Percentiles rank a stretch among this genome's conserved stretches.
These are phyloP conservation scores for Phytophthora ramorum DNA, from an alignment of 352 stramenopile species.

Conservation along the genomic window DNA sequence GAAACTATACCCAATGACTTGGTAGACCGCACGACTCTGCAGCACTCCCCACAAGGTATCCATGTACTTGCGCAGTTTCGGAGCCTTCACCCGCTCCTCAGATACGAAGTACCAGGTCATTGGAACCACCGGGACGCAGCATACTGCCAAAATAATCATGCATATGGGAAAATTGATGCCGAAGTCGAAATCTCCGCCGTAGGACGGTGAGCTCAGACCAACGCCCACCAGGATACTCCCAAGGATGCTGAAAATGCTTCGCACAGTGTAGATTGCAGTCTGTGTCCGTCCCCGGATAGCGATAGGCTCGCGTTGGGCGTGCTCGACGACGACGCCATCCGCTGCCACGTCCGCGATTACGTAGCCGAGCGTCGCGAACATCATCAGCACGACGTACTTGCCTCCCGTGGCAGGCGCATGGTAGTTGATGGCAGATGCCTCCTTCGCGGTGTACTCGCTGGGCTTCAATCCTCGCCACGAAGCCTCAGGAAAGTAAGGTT, in stretches of 20 bases:
- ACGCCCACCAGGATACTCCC: conserved; percentile 44
- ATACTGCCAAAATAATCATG: conserved; percentile 35
- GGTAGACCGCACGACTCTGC: conserved; percentile 45
- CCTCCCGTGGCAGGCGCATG: conserved; percentile 36
- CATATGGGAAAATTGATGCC: conserved; percentile 38
- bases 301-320: conserved; percentile 51
- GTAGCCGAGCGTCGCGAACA: conserved; percentile 59
- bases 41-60: conserved; percentile 30
- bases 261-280: conserved; percentile 49
- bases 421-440: conserved; percentile 42
- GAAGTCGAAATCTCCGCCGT: conserved; percentile 46
- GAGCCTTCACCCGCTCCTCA: conserved; percentile 26
- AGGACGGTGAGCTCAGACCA: conserved; percentile 40
- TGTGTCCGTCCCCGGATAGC: conserved; percentile 42
- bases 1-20: conserved; percentile 49
- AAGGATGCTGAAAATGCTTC: conserved; percentile 44
- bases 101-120: conserved; percentile 46
- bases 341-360: conserved; percentile 56
- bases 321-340: conserved; percentile 54
- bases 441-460: conserved; percentile 27
- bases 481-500: conserved; percentile 60
- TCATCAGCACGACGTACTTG: conserved; percentile 67
- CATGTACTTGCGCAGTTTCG: conserved; percentile 38
- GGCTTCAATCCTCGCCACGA: conserved; percentile 33
- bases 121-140: conserved; percentile 37